Conservation (phyloP, 805 yeast genomes). For the Maudiozyma saulgeensis region DNA sequence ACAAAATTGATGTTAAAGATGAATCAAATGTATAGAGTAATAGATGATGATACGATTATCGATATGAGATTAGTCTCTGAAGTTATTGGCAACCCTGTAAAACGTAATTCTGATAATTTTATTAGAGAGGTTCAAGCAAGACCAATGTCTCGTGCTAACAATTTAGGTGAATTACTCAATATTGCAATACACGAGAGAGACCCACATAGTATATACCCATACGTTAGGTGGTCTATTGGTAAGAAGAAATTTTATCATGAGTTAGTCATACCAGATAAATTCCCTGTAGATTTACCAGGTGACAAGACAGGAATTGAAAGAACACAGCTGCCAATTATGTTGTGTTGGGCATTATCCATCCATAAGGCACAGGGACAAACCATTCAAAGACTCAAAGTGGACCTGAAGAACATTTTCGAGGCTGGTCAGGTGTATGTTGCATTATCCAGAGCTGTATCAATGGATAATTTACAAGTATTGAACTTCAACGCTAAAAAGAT, state of each 20-base stretch:
- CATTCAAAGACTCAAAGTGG: conserved; percentile 58
- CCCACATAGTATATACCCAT: conserved; percentile 22
- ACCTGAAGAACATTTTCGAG: conserved; percentile 57
- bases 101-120: conserved; percentile 21
- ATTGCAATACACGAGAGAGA: conserved; percentile 12
- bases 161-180: conserved; percentile 12
- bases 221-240: conserved; percentile 28
- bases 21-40: conserved; percentile 16
- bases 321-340: conserved; percentile 55
- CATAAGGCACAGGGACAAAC: conserved; percentile 87
- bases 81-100: conserved; percentile 20
- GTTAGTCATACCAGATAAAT: conserved; percentile 33
- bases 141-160: conserved; percentile 11
- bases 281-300: conserved; percentile 31
- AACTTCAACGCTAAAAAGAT: conserved; percentile 55
- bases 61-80: conserved; percentile 29
- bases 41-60: conserved; percentile 20
- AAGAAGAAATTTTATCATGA: conserved; percentile 20
- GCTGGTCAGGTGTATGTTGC: conserved; percentile 83
- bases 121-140: conserved; percentile 18
- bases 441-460: conserved; percentile 63
- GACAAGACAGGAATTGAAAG: conserved; percentile 32
- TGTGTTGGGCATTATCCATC: conserved; percentile 78
- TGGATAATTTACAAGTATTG: conserved; percentile 52
- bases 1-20: conserved; percentile 16